Conservation (phyloP, 768 basidiomycete species). For the Lactarius tabidus region DNA sequence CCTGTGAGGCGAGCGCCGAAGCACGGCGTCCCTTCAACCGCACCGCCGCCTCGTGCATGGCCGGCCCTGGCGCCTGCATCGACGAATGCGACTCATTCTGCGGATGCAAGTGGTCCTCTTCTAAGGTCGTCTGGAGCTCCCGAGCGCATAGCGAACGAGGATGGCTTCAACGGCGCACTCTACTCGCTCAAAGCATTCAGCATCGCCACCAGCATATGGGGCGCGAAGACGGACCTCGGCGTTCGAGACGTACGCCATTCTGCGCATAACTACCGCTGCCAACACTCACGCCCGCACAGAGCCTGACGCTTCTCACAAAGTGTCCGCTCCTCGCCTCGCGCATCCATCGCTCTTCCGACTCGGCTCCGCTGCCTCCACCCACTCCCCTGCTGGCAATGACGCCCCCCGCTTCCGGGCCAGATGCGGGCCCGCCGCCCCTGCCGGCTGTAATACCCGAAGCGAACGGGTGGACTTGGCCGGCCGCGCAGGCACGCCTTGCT, state of each 20-base stretch:
- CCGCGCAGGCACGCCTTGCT: slow-evolving; percentile 49
- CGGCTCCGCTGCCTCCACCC: slow-evolving; percentile 27
- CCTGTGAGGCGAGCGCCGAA: slow-evolving; percentile 16
- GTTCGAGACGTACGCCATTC: slow-evolving; percentile 48
- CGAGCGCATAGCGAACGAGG: slow-evolving; percentile 19
- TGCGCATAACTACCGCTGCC: slow-evolving; percentile 13
- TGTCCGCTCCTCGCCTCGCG: slow-evolving; percentile 48
- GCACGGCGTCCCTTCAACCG: background rate
- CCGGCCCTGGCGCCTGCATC: background rate
- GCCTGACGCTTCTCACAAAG: slow-evolving; percentile 40
- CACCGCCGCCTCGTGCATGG: background rate
- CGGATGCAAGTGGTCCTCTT: background rate
- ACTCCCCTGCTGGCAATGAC: background rate
- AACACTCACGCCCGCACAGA: slow-evolving; percentile 34
- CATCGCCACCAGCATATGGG: slow-evolving; percentile 49
- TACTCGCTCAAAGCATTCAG: slow-evolving; percentile 61
- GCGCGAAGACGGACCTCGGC: slow-evolving; percentile 49
- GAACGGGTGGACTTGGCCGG: slow-evolving; percentile 48
- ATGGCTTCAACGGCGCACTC: slow-evolving; percentile 47
- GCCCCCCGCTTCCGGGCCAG: background rate
- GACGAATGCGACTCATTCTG: background rate
- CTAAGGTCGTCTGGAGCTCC: background rate
- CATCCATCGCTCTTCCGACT: slow-evolving; percentile 45
- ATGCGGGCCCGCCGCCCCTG: background rate
- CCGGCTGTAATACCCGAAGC: background rate